Percentiles rank a stretch among this genome's conserved stretches.
Conservation (phyloP, 2,329 filamentous ascomycete species). For the Xylariomycetidae sp. region DNA sequence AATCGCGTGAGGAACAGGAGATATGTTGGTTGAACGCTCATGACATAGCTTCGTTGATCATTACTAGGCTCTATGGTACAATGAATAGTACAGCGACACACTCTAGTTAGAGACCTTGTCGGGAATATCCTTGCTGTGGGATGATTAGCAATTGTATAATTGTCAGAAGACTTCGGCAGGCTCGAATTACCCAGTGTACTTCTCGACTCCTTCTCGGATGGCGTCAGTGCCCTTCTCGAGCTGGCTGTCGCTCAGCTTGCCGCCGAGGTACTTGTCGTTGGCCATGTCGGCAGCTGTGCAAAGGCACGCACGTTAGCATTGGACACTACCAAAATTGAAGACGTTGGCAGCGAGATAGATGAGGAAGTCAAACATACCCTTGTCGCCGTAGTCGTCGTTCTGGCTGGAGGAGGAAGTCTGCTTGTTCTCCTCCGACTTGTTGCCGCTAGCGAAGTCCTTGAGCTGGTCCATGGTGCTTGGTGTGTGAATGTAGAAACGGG, state of each 20-base stretch:
- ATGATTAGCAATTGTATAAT: neutral
- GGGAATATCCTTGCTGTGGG: constrained; percentile 29
- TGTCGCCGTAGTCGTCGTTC: constrained; percentile 28
- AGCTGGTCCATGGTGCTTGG: constrained; percentile 26
- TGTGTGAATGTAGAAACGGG: too few relatives aligned
- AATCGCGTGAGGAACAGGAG: too few relatives aligned
- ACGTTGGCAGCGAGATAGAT: too few relatives aligned
- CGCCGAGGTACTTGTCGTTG: constrained; percentile 18
- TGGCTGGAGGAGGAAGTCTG: constrained; percentile 10
- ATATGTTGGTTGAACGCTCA: too few relatives aligned
- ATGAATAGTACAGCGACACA: too few relatives aligned
- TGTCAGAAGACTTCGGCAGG: neutral
- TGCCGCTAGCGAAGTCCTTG: constrained; percentile 22
- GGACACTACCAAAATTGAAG: too few relatives aligned
- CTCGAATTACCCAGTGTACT: constrained; percentile 29
- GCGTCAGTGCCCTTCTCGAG: constrained; percentile 25
- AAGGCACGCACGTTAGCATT: too few relatives aligned
- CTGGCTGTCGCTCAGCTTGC: constrained; percentile 14
- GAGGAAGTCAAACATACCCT: constrained; percentile 15
- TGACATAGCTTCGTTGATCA: too few relatives aligned
- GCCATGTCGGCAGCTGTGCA: constrained; percentile 15
- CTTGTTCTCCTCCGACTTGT: constrained; percentile 7
- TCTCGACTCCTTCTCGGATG: constrained; percentile 29
- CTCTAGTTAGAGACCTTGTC: constrained; percentile 29
- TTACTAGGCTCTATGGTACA: too few relatives aligned